Evolutionary conservation across 2,329 filamentous ascomycete genomes (phyloP).

Genomic region (Cytospora chrysosperma): DNA sequence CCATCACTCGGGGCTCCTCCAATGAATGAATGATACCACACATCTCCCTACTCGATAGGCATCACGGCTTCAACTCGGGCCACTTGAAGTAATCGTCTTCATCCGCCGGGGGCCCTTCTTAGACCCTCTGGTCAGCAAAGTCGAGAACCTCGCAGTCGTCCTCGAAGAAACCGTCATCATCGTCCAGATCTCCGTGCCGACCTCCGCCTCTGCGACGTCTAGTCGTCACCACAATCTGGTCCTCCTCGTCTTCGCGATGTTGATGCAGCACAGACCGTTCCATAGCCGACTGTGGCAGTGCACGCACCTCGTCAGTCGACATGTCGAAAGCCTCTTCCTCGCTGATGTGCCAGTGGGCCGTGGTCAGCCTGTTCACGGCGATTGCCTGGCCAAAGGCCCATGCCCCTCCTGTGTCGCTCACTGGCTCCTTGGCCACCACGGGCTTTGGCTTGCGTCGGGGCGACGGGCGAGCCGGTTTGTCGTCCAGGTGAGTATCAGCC

Average conservation of each 20-base stretch:
- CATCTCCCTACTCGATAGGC: neutral
- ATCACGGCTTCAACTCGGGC: constrained; percentile 11
- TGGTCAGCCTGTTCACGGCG: constrained; percentile 49
- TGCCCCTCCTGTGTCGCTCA: constrained; percentile 25
- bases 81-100: constrained; percentile 3
- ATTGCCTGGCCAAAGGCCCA: constrained; percentile 65
- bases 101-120: constrained; percentile 28
- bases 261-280: constrained; percentile 50
- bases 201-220: constrained; percentile 63
- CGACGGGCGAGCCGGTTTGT: constrained; percentile 31
- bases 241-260: constrained; percentile 59
- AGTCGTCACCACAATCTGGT: constrained; percentile 81
- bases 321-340: constrained; percentile 53
- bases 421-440: constrained; percentile 11
- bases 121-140: constrained; percentile 73
- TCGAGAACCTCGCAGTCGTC: constrained; percentile 90
- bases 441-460: constrained; percentile 32
- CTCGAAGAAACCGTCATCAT: constrained; percentile 82
- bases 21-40: constrained; percentile 20
- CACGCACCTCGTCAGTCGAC: constrained; percentile 54
- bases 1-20: constrained; percentile 21
- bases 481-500: constrained; percentile 42
- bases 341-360: constrained; percentile 45
- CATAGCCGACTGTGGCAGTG: constrained; percentile 62
- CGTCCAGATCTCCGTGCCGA: constrained; percentile 50